Base-by-base conservation (phyloP, 2,329 filamentous ascomycete genomes). In the Sclerotinia trifoliorum region DNA sequence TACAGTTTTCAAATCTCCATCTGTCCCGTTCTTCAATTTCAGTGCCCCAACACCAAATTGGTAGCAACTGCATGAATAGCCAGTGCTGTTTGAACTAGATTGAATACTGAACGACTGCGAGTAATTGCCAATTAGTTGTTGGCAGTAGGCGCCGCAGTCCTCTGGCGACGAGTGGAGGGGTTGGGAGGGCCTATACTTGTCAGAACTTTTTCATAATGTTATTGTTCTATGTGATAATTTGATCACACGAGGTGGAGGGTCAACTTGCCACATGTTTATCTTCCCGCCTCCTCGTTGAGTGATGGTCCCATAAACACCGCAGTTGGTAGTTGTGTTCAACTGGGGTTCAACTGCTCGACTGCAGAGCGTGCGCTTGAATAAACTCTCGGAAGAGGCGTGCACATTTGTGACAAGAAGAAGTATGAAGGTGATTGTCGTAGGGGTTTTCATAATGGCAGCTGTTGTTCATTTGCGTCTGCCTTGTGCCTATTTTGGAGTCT, bases 81-180 rank as follows among this genome's bases (percentile, higher is more conserved):
- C 55, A 57, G 11, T 35, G 26, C 55, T 42, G 21, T n/a, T 39
- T 57, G 55, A 57, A 57, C 32, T 57, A 3, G 55, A 5, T 39
- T 57, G 55, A 19, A 57, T 35, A 19, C 55, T 57, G 55, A 57
- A 42, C 13, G 55, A 57, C 4, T 57, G 13, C 19, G 55, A 57
- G 15, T 57, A 42, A 35, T 57, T 39, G 17, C 32, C 55, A 19
- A 57, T 57, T 57, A 13, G 6, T 26, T 57, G 55, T 19, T 57
- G 55, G 55, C 55, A 57, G 39, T 57, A 57, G 29, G 55, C 29
- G 8, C 55, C 55, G 55, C 32, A 57, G 17, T 57, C 55, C 39
- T 57, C 55, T 13, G 55, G 55, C 39, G 55, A 57, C 8, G 29
- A 57, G 5, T 42, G 55, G 26, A 57, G 55, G 32, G 55, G 55